A percentile compares a stretch with the other conserved stretches of the same genome.
Evolutionary conservation across 2,329 filamentous ascomycete species (phyloP).

Genomic region (Fulvia fulva): DNA sequence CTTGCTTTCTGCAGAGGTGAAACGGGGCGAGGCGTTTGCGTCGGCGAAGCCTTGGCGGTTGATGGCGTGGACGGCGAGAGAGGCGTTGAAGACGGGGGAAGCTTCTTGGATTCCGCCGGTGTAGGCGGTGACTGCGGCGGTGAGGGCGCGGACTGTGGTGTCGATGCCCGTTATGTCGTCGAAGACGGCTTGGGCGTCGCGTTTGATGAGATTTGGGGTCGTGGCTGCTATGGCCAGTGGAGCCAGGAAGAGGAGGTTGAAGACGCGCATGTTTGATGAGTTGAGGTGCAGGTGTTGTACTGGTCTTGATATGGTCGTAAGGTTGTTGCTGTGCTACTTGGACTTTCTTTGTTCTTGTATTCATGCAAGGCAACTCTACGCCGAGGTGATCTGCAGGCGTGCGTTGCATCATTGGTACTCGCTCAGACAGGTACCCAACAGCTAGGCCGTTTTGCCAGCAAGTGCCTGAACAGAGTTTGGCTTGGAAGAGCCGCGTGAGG

Average conservation of each 20-base stretch:
- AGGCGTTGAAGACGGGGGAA: conserved; percentile 20
- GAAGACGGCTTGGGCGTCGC: conserved; percentile 20
- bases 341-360: neutral
- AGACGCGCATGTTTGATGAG: conserved; percentile 12
- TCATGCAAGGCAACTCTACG: too few relatives aligned
- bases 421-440: neutral
- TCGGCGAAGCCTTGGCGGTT: conserved; percentile 25
- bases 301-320: too few relatives aligned
- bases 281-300: neutral
- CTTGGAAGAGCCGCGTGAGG: neutral
- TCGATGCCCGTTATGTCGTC: conserved; percentile 27
- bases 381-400: neutral
- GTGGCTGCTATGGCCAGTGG: conserved; percentile 16
- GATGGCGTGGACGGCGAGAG: conserved; percentile 22
- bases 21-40: conserved; percentile 17
- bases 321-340: neutral
- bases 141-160: conserved; percentile 21
- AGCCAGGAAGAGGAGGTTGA: conserved; percentile 18
- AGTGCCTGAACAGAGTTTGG: neutral
- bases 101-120: conserved; percentile 22
- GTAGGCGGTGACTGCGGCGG: conserved; percentile 21
- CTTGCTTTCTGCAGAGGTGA: conserved; percentile 23
- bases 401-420: neutral
- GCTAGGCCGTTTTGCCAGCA: neutral
- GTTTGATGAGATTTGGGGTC: conserved; percentile 1